These are phyloP conservation scores for Dryas integrifolia DNA, from an alignment of 331 rosid species.

Conservation along the genomic window DNA sequence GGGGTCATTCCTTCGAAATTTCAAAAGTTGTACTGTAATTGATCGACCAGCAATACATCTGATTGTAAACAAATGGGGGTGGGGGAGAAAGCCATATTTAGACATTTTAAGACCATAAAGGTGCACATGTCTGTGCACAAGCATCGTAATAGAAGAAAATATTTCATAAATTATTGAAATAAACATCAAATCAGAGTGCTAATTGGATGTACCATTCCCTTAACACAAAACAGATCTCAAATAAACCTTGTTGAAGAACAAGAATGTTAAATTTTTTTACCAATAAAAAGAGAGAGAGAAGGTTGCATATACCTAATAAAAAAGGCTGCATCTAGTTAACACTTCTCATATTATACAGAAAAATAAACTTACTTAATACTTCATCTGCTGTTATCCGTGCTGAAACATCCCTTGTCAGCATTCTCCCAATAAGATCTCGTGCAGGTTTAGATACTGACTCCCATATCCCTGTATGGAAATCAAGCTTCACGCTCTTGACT, in stretches of 20 bases:
- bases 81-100: background rate
- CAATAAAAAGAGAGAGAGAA: background rate
- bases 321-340: background rate
- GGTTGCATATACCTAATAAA: background rate
- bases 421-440: constrained; percentile 83
- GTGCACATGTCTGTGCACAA: background rate
- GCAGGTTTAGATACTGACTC: constrained; percentile 82
- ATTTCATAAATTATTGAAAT: background rate
- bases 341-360: background rate
- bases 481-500: constrained; percentile 64
- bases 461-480: constrained; percentile 81
- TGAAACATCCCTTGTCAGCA: constrained; percentile 87
- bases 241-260: background rate
- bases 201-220: background rate
- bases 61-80: background rate
- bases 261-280: background rate
- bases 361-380: constrained; percentile 76
- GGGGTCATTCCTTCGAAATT: background rate
- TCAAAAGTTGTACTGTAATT: background rate
- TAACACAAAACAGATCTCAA: background rate
- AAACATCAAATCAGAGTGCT: background rate
- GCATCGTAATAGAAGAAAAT: background rate
- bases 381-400: constrained; percentile 91
- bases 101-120: background rate
- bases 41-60: background rate